Evolutionary conservation across 2,329 filamentous ascomycete species (phyloP), one percentile per base, ranked within the genome.

Genomic region (Ambrosiella xylebori): DNA sequence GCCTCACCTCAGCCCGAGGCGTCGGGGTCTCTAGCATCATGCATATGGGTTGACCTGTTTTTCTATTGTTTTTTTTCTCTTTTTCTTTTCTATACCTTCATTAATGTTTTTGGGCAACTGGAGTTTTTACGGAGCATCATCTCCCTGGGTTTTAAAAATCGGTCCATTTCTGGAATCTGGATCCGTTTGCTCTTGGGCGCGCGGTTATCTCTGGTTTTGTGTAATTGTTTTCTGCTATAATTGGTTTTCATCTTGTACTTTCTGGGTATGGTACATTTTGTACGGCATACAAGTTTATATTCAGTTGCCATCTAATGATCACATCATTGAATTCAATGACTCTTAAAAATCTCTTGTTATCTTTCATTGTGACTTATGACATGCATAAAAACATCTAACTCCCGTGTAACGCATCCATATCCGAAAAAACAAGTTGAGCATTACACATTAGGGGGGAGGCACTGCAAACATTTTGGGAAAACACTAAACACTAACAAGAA

Each of bases 21-120:
- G 36, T 19, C 27, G 49, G 49, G 35, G 17, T 38, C 44, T 19
- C 37, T 53, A 37, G 35, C 51, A 53, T 53, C 35, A 53, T 53
- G 51, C 51, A 53, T 17, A 37, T 56, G 52, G 51, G 38, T 56
- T 50, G 57, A 39, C 19, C 50, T 53, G 19, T 35, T 45, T 15
- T 53, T 17, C 49, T 54, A 19, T 54, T 17, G 41, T 60, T 17
- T 52, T 15, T 39, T 57, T 37, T 47, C 47, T 39, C 35, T 44
- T 44, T 54, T 51, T 50, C 55, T 54, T 40, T 56, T 56, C 44
- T 58, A 56, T 58, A 58, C 59, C 56, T 55, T 61, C 50, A 47
- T 55, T 53, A 54, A 51, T 39, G 57, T 58, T 58, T 27, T 60
- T 59, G 55, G 58, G 50, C 41, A 57, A 57, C 51, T 57, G 55